These are phyloP conservation scores for Leccinum barrowsii DNA, from an alignment of 768 basidiomycete genomes.

Conservation along the genomic window DNA sequence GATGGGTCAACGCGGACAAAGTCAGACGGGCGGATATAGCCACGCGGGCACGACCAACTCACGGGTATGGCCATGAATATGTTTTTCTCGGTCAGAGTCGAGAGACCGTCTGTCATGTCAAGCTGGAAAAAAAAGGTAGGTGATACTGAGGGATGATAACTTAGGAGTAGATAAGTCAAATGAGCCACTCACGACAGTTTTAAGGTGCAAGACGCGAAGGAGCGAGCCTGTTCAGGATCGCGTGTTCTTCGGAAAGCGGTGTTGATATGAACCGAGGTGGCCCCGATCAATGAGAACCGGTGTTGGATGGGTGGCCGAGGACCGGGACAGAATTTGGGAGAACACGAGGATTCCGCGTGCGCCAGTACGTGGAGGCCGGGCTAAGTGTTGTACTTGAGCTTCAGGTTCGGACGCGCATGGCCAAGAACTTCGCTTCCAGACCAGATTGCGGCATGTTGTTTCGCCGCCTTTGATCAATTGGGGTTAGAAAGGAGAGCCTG, in stretches of 20 bases:
- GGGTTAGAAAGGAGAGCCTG: background rate
- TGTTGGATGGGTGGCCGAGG: background rate
- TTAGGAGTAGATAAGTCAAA: background rate
- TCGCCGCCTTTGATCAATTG: background rate
- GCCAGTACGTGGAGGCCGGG: background rate
- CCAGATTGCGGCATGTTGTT: background rate
- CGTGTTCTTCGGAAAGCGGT: background rate
- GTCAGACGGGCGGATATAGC: background rate
- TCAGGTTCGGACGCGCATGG: background rate
- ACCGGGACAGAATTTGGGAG: background rate
- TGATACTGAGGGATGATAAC: background rate
- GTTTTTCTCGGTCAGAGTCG: background rate
- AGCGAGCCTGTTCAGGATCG: background rate
- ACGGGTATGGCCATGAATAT: conserved; percentile 7
- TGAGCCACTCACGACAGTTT: background rate
- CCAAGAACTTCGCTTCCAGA: background rate
- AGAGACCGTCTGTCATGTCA: background rate
- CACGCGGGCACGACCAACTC: conserved; percentile 1
- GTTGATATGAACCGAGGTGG: background rate
- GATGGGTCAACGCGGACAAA: background rate
- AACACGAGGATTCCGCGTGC: background rate
- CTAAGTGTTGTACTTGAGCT: background rate
- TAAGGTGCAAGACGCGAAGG: background rate
- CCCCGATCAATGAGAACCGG: background rate
- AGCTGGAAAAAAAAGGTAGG: background rate